A percentile compares a stretch with the other conserved stretches of the same genome.
Conservation (phyloP, 2,329 filamentous ascomycete species). For the Nemania serpens region DNA sequence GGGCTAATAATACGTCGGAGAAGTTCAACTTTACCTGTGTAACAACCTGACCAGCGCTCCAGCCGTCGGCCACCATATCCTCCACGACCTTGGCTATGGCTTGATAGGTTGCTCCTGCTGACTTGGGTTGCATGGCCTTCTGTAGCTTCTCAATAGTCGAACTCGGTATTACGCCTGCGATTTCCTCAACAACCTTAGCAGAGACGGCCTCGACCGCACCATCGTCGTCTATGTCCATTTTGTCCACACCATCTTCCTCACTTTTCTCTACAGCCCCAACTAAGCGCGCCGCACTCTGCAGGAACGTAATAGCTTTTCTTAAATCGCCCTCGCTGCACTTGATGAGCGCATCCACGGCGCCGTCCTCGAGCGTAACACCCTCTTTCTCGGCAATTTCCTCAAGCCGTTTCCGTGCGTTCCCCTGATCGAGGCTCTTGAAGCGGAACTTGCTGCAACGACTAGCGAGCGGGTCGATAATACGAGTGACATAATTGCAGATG, state of each 20-base stretch:
- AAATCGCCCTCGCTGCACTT: constrained; percentile 91
- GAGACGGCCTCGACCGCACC: constrained; percentile 66
- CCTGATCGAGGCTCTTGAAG: constrained; percentile 93
- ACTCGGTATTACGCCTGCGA: constrained; percentile 90
- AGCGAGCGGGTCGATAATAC: constrained; percentile 95
- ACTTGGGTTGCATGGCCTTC: constrained; percentile 74
- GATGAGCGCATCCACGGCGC: constrained; percentile 82
- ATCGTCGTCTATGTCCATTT: constrained; percentile 66
- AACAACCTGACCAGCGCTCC: constrained; percentile 90
- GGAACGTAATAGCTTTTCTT: constrained; percentile 91
- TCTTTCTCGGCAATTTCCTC: constrained; percentile 83
- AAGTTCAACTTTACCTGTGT: constrained; percentile 63
- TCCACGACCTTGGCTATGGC: constrained; percentile 79
- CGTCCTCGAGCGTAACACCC: constrained; percentile 74
- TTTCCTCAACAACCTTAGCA: constrained; percentile 84
- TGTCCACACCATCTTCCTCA: constrained; percentile 56
- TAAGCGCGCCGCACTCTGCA: constrained; percentile 91
- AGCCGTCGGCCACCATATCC: constrained; percentile 92
- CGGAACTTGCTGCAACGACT: constrained; percentile 95
- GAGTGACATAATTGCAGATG: constrained; percentile 97
- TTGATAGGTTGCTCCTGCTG: constrained; percentile 68
- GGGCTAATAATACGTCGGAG: background rate
- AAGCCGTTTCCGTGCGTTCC: constrained; percentile 78
- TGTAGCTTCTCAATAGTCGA: constrained; percentile 72
- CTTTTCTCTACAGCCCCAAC: constrained; percentile 67